phyloP scores from a whole-genome alignment of 1,284 basidiomycete genomes.

The Apiotrichum gracile region DNA sequence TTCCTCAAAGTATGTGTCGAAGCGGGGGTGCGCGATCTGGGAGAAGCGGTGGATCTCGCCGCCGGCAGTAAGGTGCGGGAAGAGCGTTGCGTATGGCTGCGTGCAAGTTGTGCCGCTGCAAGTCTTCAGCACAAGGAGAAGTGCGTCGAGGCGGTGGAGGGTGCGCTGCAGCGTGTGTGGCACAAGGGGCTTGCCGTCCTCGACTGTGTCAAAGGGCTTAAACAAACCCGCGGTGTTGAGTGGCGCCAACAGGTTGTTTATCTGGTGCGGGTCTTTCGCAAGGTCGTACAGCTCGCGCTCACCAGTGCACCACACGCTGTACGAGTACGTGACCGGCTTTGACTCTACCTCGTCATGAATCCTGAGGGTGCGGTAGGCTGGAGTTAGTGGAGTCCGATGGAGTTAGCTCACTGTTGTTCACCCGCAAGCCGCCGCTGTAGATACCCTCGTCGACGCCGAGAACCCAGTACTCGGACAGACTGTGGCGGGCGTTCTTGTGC shows the following conservation, averaged over 20 bases:
- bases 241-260: constrained; percentile 26
- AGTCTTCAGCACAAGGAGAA: constrained; percentile 37
- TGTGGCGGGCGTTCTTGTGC: constrained; percentile 19
- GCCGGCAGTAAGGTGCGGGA: constrained; percentile 15
- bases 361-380: constrained; percentile 33
- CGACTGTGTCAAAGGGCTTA: constrained; percentile 6
- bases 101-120: constrained; percentile 31
- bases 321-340: constrained; percentile 17
- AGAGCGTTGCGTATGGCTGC: constrained; percentile 26
- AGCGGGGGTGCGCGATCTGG: constrained; percentile 17
- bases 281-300: constrained; percentile 42
- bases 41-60: constrained; percentile 13
- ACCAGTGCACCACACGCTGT: constrained; percentile 41
- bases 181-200: background rate
- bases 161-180: constrained; percentile 6
- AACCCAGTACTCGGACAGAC: constrained; percentile 36
- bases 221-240: constrained; percentile 20
- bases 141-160: constrained; percentile 30
- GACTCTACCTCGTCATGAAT: constrained; percentile 20
- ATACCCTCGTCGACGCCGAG: constrained; percentile 29
- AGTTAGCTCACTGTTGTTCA: constrained; percentile 22
- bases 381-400: background rate
- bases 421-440: constrained; percentile 13
- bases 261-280: constrained; percentile 28
- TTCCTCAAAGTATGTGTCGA: constrained; percentile 26